Base-by-base conservation (phyloP, 192 early-diverging fungal genomes). In the Linnemannia zychae region DNA sequence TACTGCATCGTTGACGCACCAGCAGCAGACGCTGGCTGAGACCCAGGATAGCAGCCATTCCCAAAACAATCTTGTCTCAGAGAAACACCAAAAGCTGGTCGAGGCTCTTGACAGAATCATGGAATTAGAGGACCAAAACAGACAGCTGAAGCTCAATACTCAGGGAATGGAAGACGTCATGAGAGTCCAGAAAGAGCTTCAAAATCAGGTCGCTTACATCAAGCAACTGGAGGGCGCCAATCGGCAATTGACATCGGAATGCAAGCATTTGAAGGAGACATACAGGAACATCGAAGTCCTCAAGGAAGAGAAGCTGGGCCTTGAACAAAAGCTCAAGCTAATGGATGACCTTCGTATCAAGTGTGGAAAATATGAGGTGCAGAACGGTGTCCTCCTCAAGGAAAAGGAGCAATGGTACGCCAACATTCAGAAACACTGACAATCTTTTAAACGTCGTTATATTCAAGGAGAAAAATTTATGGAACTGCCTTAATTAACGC, bases 371-470 rank as follows among this genome's bases (percentile, higher is more conserved):
- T 77, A 91, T 46, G 90, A 92, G 78, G 82, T 91, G 0, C 90
- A 93, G 76, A 87, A 90, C 44, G 79, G 79, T 1, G 44, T 76
- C 0, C 63, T 94, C 22, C 75, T 80, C 36, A 88, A 86, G 33
- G 93, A 95, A 78, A 91, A 91, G 57, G 68, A 84, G 72, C 85
- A 90, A 67, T 95, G 94, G 94, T 87, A 87, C 57, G 65, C 17
- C 1, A 37, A 11, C 9, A 3, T 28, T 13, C 13, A 63, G 52
- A 4, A n/a, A n/a, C 20, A 13, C 1, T n/a, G 24, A 24, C 24
- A 12, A 11, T 17, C 48, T 31, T 63, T 63, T 12, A 24, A 12
- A 11, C 1, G 12, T 33, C 22, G 57, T 31, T 12, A 0, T 31
- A 0, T 31, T 33, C 49, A 47, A 66, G 46, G 17, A 18, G 28